Base-by-base conservation (phyloP, 202 grass and related monocot genomes). In the Alloteropsis angusta region DNA sequence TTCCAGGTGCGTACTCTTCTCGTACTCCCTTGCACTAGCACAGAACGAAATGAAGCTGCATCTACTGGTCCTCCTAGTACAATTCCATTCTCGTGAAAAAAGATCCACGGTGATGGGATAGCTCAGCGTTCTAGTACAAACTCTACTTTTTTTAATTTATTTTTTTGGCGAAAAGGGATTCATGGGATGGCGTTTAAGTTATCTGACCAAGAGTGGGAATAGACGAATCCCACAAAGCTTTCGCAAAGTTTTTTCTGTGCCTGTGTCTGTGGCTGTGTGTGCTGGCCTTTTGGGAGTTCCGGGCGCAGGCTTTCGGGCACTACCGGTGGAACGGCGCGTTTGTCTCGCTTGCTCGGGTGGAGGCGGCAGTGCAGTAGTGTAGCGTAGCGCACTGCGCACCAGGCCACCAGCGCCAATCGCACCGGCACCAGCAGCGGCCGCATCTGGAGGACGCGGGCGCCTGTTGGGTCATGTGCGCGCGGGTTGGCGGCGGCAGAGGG, bases 1-100 rank as follows among this genome's bases (percentile, higher is more conserved):
- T 98, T 98, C 76, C 82, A 90, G 95, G 95, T 98, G 52, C 71
- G 43, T 49, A 61, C 65, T 10, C 6, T 39, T 1, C 48, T 16
- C 0, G 49, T 52, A 1, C 48, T 56, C 12, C 56, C n/a, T 9
- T 59, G 58, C 73, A 21, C 55, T 73, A 77, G 25, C 54, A 26
- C 43, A 48, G 16, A 16, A 62, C 30, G 53, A 26, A 68, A 34
- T 1, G 14, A 47, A 17, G 71, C 75, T 34, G 9, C 52, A 7
- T 5, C 63, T 18, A 28, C 16, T n/a, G 2, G 7, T 10, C 60
- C 30, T n/a, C n/a, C n/a, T 18, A 30, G 34, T 5, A 23, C 23
- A 34, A 0, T 37, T 15, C 18, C 36, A 13, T 22, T 62, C 8
- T 2, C 14, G 4, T 45, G 5, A 19, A 57, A 23, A 34, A 45